A percentile compares a stretch with the other conserved stretches of the same genome.
phyloP scores from a whole-genome alignment of 108 stramenopile genomes.

The Pseudonitzschia multistriata region DNA sequence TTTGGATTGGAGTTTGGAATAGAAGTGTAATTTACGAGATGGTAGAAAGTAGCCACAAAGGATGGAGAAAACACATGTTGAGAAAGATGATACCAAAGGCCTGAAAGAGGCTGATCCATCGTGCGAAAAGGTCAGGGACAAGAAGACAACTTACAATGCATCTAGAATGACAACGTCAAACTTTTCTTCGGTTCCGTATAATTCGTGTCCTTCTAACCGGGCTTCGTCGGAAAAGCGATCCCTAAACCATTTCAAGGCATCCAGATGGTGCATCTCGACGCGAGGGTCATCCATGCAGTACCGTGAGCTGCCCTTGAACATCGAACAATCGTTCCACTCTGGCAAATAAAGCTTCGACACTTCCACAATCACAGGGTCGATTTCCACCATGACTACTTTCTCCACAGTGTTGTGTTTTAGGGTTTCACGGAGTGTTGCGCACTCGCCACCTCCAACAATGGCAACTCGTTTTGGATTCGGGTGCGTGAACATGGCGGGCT shows the following conservation, averaged over 20 bases:
- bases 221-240: conserved; percentile 26
- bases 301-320: conserved; percentile 38
- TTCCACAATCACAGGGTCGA: conserved; percentile 73
- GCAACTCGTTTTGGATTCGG: conserved; percentile 47
- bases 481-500: conserved; percentile 92
- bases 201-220: background rate
- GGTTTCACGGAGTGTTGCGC: conserved; percentile 77
- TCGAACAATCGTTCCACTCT: conserved; percentile 63
- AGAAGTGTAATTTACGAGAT: background rate
- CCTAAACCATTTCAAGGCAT: conserved; percentile 62
- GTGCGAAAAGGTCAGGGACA: background rate
- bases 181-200: conserved; percentile 10
- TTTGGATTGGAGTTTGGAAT: too few relatives aligned
- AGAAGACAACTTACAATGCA: conserved; percentile 48
- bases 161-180: conserved; percentile 83
- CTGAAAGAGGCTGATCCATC: background rate
- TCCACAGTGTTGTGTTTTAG: conserved; percentile 82
- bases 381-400: conserved; percentile 85
- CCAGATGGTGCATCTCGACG: conserved; percentile 42
- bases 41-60: background rate
- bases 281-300: conserved; percentile 74
- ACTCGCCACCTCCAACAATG: conserved; percentile 75
- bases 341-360: conserved; percentile 64
- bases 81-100: background rate
- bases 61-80: too few relatives aligned